Percentiles rank a stretch among this genome's conserved stretches.
These are phyloP conservation scores for Naganishia vaughanmartiniae DNA, from an alignment of 768 basidiomycete genomes.

Conservation along the genomic window DNA sequence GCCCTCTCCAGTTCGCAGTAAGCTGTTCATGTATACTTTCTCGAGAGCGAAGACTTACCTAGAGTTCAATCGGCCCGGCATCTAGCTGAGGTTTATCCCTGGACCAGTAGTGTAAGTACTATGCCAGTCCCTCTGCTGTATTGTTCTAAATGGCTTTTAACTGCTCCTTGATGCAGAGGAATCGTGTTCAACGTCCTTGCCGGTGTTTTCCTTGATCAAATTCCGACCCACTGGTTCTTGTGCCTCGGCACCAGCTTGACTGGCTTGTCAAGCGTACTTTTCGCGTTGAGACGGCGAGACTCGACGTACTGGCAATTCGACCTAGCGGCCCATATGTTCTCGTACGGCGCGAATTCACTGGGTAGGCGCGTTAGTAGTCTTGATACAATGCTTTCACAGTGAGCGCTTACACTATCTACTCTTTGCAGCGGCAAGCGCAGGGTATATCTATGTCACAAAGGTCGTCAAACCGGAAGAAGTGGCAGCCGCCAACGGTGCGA, in stretches of 20 bases:
- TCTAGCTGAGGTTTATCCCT: neutral
- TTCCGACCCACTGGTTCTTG: neutral
- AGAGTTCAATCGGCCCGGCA: neutral
- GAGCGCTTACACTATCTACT: neutral
- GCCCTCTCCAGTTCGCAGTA: neutral
- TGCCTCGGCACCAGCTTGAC: neutral
- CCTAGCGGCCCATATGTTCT: neutral
- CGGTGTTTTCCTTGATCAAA: neutral
- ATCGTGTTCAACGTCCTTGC: neutral
- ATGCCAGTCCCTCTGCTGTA: neutral
- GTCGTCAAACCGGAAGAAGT: neutral
- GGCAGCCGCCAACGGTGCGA: neutral
- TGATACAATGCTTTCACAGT: neutral
- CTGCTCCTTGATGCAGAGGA: neutral
- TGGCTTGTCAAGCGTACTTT: neutral
- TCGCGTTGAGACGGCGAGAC: neutral
- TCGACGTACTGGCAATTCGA: neutral
- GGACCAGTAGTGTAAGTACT: neutral
- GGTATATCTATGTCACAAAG: constrained; percentile 1
- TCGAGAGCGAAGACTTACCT: neutral
- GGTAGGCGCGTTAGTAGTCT: neutral
- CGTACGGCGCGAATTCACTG: neutral
- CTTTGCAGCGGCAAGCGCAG: neutral
- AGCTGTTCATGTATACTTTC: neutral
- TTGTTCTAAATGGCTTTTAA: neutral